A percentile compares a stretch with the other conserved stretches of the same genome.
phyloP scores from a whole-genome alignment of 2,329 filamentous ascomycete genomes.

The Colletotrichum chrysophilum region DNA sequence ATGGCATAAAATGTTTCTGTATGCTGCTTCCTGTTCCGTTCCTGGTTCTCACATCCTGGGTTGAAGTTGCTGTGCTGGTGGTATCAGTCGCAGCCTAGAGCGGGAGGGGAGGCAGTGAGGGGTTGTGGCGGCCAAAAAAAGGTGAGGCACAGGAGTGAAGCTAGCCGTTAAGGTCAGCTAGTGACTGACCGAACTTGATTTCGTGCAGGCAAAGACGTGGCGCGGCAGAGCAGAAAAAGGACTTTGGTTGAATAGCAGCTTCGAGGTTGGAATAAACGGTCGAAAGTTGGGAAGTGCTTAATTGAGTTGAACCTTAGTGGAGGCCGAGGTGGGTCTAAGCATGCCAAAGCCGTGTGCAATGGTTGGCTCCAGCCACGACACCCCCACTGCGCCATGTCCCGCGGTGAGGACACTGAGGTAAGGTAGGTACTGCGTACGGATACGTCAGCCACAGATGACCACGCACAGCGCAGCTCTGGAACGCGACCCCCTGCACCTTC shows the following conservation, averaged over 20 bases:
- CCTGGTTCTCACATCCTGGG: neutral
- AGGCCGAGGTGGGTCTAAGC: neutral
- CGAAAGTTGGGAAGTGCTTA: neutral
- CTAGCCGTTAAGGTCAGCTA: neutral
- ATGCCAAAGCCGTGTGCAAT: neutral
- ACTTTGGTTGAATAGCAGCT: neutral
- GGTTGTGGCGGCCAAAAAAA: neutral
- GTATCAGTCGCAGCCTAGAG: neutral
- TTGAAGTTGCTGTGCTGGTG: neutral
- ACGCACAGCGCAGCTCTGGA: neutral
- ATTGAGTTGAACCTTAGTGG: neutral
- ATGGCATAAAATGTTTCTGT: neutral
- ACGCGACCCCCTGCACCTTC: slow-evolving; percentile 7
- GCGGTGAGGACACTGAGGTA: neutral
- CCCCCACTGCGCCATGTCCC: neutral
- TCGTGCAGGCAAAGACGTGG: neutral
- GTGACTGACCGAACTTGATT: too few species aligned
- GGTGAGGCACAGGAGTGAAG: neutral
- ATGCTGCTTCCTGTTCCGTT: neutral
- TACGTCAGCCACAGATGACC: neutral
- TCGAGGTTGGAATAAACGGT: neutral
- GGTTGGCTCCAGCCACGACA: neutral
- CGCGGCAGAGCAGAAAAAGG: neutral
- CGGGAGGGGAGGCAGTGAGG: neutral
- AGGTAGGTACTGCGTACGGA: neutral